Evolutionary conservation across 345 rosid genomes (phyloP), one percentile per base, ranked within the genome.

Genomic region (Cardiospermum halicacabum): DNA sequence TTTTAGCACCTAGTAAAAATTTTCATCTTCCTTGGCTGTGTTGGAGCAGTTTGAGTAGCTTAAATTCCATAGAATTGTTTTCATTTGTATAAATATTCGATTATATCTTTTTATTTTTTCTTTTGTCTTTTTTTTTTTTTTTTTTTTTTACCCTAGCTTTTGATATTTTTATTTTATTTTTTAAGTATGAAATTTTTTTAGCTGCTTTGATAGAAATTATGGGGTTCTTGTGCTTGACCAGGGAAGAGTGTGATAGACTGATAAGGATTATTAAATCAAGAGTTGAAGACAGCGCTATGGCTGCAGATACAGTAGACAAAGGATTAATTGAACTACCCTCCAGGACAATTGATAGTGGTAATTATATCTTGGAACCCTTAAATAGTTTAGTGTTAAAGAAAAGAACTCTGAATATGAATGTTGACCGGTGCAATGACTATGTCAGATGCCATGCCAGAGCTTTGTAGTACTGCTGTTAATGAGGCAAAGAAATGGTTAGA

Each of bases 401-500:
- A 32, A 19, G 22, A 28, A 32, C 53, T 42, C 36, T 54, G 56
- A 68, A 26, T 21, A 40, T 28, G 5, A 32, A 36, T 48, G 48
- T 61, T 73, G 37, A 42, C 58, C 60, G 32, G 48, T 62, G 31
- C 60, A 47, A 68, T 37, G 47, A 53, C 74, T 70, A 56, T 12
- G 60, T 25, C 80, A 87, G 92, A 82, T 72, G 75, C 63, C 32
- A 66, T 51, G 61, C 81, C 81, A 74, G 86, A 78, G 63, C 66
- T 69, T 65, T 64, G 81, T 67, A 72, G 51, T 69, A 57, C 76
- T 69, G 88, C 87, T 76, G 80, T 86, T 58, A 67, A 54, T 68
- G 95, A 91, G 84, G 96, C 97, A 48, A 88, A 79, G 65, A 88
- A 79, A 64, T 90, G 96, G 96, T 68, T 86, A 19, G 83, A 84